Percentiles rank a stretch among this genome's conserved stretches.
Evolutionary conservation across 2,329 filamentous ascomycete genomes (phyloP).

Genomic region (Pseudogymnoascus sp.): DNA sequence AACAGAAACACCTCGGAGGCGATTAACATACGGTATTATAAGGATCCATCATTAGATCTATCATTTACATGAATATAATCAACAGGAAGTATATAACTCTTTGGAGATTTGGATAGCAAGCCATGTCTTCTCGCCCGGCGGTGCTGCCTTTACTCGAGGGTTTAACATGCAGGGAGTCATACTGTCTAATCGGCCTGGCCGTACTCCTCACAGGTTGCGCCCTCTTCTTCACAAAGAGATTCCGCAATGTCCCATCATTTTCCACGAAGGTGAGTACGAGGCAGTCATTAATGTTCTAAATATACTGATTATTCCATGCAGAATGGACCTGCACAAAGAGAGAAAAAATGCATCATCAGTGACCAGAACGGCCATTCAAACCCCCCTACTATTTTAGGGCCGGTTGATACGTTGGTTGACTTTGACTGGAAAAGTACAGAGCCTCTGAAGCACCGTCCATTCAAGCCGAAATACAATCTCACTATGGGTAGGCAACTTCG

Average conservation of each 20-base stretch:
- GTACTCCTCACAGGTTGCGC: neutral
- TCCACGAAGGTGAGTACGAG: neutral
- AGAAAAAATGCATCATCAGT: neutral
- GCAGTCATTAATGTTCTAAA: neutral
- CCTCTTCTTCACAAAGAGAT: neutral
- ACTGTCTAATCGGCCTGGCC: neutral
- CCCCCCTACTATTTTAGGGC: neutral
- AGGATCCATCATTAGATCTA: neutral
- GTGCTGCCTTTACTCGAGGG: neutral
- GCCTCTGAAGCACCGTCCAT: slow-evolving; percentile 47
- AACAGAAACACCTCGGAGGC: neutral
- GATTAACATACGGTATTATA: neutral
- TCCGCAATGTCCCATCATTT: neutral
- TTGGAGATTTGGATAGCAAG: neutral
- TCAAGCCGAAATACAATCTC: slow-evolving; percentile 54
- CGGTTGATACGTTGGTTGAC: slow-evolving; percentile 32
- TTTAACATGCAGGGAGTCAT: neutral
- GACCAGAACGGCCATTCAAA: neutral
- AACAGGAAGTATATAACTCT: neutral
- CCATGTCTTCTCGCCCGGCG: neutral
- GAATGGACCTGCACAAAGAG: neutral
- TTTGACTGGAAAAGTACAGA: slow-evolving; percentile 45
- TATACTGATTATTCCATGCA: neutral
- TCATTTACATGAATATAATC: neutral
- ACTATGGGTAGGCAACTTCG: slow-evolving; percentile 47